Base-by-base conservation (phyloP, 2,329 filamentous ascomycete species). In the Clarireedia paspali region DNA sequence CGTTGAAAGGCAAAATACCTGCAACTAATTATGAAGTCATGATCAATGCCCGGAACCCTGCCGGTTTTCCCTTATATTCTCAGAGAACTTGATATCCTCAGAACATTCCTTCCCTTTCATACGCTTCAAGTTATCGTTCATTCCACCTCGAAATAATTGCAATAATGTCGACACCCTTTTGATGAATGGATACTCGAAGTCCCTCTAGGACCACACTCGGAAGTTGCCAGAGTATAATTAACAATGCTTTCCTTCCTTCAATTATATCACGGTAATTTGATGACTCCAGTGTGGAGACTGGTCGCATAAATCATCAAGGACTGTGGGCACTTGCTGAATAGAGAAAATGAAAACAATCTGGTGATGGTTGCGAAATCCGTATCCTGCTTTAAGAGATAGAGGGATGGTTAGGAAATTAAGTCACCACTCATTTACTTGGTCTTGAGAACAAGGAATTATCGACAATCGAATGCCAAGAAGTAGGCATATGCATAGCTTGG, bases 291-390 rank as follows among this genome's bases (percentile, higher is more conserved):
- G 7, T 48, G 14, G 20, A 20, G 26, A 20, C 14, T 38, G 20
- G 24, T 27, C 57, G 56, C 58, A 61, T 47, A 47, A 54, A 57
- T 58, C 55, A 39, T 58, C 55, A 57, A 49, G 30, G 20, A 40
- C 20, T 24, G 27, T 38, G 27, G 53, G 52, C 40, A 47, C 14
- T 46, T 50, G 30, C 26, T 39, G 27, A 42, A 55, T 44, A 23
- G 6, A 26, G 24, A 38, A 36, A 50, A 27, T 45, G 50, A 36
- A 27, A 55, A 50, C 39, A 50, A 27, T 36, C 6, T 6, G 14
- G 40, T 20, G 44, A 20, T 44, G 27, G 3, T 10, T 34, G 6
- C 6, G 38, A 26, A 36, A 12, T 36, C 20, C 20, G 20, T 36
- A 24, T 14, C 23, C 17, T 6, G 27, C 27, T 30, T 30, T 30